Conservation (phyloP, 2,329 filamentous ascomycete species). For the Drechslera avenae region DNA sequence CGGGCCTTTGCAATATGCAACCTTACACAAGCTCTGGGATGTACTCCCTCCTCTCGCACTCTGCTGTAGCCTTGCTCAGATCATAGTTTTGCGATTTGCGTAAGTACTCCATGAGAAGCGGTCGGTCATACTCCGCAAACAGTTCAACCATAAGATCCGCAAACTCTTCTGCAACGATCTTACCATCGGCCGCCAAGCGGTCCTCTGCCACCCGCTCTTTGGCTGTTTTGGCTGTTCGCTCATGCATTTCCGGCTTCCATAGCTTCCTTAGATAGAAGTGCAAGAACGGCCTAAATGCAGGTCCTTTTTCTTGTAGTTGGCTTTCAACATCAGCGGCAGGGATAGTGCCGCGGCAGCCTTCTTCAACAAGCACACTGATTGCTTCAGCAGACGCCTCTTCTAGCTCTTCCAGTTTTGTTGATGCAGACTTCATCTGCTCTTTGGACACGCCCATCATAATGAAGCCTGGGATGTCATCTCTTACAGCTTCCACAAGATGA, state of each 20-base stretch:
- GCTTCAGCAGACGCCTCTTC: constrained; percentile 82
- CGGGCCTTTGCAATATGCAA: background rate
- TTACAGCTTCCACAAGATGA: constrained; percentile 86
- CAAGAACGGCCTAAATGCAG: constrained; percentile 69
- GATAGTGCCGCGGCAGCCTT: constrained; percentile 87
- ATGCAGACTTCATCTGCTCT: constrained; percentile 69
- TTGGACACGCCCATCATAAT: constrained; percentile 83
- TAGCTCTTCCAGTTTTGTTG: constrained; percentile 71
- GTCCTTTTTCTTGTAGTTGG: constrained; percentile 66
- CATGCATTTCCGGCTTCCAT: constrained; percentile 75
- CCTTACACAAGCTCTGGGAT: constrained; percentile 82
- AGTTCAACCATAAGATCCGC: constrained; percentile 85
- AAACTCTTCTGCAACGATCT: constrained; percentile 79
- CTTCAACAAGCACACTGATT: constrained; percentile 83
- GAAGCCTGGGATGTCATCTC: constrained; percentile 87
- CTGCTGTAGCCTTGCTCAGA: constrained; percentile 76
- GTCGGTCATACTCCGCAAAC: constrained; percentile 82
- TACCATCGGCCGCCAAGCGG: constrained; percentile 61
- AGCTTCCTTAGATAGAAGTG: constrained; percentile 90
- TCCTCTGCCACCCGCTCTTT: constrained; percentile 48
- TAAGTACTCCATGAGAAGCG: constrained; percentile 83
- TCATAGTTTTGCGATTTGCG: constrained; percentile 83
- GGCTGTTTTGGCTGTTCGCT: constrained; percentile 43
- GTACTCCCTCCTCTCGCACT: constrained; percentile 81
- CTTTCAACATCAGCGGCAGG: constrained; percentile 75